Percentiles rank a stretch among this genome's conserved stretches.
Conservation (phyloP, 306 rosid species). For the Fagus crenata region DNA sequence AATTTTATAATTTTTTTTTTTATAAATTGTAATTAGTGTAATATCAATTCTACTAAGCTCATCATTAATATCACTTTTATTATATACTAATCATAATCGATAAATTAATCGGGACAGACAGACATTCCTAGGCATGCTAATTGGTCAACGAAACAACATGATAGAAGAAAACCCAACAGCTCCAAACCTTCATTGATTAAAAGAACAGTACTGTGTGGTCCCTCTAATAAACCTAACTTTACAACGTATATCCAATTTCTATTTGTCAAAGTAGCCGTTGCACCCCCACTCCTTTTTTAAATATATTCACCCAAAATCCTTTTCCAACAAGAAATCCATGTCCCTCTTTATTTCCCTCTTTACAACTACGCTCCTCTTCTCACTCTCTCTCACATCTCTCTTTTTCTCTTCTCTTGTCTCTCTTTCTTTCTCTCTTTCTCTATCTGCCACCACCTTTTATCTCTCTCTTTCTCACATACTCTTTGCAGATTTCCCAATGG, state of each 20-base stretch:
- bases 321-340: conserved; percentile 43
- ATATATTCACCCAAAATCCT: conserved; percentile 10
- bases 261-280: conserved; percentile 64
- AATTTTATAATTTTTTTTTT: too few relatives aligned
- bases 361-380: conserved; percentile 30
- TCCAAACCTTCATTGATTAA: conserved; percentile 16
- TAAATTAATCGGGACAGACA: background rate
- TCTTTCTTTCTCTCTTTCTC: background rate
- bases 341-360: background rate
- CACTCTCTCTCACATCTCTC: background rate
- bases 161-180: background rate
- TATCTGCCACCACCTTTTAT: background rate
- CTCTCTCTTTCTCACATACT: background rate
- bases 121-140: conserved; percentile 11
- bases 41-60: too few relatives aligned
- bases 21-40: too few relatives aligned
- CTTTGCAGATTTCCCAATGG: conserved; percentile 18
- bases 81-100: too few relatives aligned
- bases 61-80: too few relatives aligned
- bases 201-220: conserved; percentile 19
- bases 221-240: conserved; percentile 26
- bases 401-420: background rate
- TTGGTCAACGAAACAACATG: conserved; percentile 21
- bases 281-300: conserved; percentile 27
- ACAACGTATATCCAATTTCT: conserved; percentile 7